These are phyloP conservation scores for Canavalia ensiformis DNA, from an alignment of 306 rosid genomes.

Conservation along the genomic window DNA sequence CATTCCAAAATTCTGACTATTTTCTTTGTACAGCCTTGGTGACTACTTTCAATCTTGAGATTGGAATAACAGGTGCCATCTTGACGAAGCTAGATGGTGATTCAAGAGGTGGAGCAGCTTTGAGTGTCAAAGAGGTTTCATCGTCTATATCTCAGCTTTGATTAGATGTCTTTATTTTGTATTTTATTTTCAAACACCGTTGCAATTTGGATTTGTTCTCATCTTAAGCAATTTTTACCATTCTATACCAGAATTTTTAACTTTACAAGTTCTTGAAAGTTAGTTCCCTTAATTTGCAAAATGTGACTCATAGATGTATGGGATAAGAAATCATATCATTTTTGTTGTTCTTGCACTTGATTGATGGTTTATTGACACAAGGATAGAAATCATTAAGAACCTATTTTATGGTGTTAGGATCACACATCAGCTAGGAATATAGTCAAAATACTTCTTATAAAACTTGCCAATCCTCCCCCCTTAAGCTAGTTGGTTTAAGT, in stretches of 20 bases:
- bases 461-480: neutral
- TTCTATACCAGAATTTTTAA: conserved; percentile 32
- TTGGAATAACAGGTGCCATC: conserved; percentile 99
- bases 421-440: neutral
- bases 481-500: neutral
- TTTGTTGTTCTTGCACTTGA: conserved; percentile 28
- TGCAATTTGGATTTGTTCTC: conserved; percentile 36
- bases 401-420: conserved; percentile 21
- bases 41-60: conserved; percentile 92
- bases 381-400: conserved; percentile 34
- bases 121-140: conserved; percentile 95
- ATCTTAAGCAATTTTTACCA: conserved; percentile 13
- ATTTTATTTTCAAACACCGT: conserved; percentile 1
- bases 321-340: conserved; percentile 20
- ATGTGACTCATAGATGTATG: conserved; percentile 25
- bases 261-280: conserved; percentile 30
- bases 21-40: conserved; percentile 75
- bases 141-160: conserved; percentile 39
- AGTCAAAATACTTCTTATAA: neutral
- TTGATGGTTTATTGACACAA: conserved; percentile 24
- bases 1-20: conserved; percentile 39
- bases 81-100: conserved; percentile 99
- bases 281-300: conserved; percentile 18
- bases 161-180: conserved; percentile 30
- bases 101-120: conserved; percentile 99